Percentiles rank a stretch among this genome's conserved stretches.
Conservation (phyloP, 2,329 filamentous ascomycete species). For the Ascochyta clinopodiicola region DNA sequence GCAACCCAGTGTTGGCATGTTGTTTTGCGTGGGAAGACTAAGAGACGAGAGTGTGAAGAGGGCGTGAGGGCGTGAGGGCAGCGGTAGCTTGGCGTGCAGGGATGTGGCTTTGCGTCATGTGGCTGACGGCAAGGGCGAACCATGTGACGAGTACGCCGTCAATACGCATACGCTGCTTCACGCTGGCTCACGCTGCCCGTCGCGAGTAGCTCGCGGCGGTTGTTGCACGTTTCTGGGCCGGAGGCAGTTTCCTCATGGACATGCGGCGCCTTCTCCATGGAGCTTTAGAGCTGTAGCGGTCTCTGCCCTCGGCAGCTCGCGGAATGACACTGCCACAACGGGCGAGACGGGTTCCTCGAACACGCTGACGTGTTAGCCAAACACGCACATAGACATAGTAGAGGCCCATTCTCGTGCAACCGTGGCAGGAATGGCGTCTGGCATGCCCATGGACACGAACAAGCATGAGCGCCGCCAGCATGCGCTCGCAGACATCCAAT, state of each 20-base stretch:
- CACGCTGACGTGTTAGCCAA: constrained; percentile 18
- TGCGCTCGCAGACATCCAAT: constrained; percentile 52
- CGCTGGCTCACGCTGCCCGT: constrained; percentile 19
- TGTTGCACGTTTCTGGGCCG: constrained; percentile 3
- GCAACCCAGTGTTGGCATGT: not conserved
- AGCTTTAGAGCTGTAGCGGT: constrained; percentile 15
- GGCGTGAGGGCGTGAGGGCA: not conserved
- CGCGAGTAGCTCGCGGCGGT: constrained; percentile 9
- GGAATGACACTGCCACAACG: constrained; percentile 39
- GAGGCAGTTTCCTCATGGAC: constrained; percentile 8
- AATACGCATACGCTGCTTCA: constrained; percentile 1
- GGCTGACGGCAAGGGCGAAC: constrained; percentile 11
- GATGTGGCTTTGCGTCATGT: constrained; percentile 23
- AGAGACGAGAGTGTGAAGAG: too few species aligned
- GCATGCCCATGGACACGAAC: not conserved
- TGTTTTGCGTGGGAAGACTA: not conserved
- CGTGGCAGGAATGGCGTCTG: constrained; percentile 30
- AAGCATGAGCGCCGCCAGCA: constrained; percentile 32
- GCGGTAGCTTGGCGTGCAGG: constrained; percentile 7
- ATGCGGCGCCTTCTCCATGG: constrained; percentile 5
- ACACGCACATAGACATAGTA: constrained; percentile 14
- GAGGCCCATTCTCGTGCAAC: constrained; percentile 6
- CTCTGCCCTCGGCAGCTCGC: constrained; percentile 28
- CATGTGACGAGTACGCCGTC: constrained; percentile 3
- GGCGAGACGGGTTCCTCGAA: constrained; percentile 24